phyloP scores from a whole-genome alignment of 805 yeast genomes.

The Saccharomycopsis schoenii region DNA sequence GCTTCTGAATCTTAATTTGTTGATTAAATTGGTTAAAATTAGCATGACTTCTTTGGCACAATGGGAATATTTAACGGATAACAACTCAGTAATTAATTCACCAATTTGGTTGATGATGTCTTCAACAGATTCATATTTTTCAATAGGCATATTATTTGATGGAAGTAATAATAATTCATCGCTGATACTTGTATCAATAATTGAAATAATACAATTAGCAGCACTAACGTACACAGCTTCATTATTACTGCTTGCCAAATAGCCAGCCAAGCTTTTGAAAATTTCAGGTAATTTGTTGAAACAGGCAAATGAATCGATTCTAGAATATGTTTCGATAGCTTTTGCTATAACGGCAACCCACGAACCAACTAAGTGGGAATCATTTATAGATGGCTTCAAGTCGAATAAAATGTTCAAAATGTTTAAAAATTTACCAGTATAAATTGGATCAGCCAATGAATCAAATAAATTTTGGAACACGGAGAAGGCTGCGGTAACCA shows the following conservation, averaged over 20 bases:
- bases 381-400: constrained; percentile 72
- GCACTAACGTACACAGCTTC: constrained; percentile 63
- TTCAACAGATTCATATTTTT: constrained; percentile 45
- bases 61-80: constrained; percentile 65
- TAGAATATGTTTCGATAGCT: constrained; percentile 50
- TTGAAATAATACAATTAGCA: constrained; percentile 77
- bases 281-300: constrained; percentile 46
- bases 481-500: constrained; percentile 72
- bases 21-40: constrained; percentile 51
- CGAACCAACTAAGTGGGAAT: constrained; percentile 78
- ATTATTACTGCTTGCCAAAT: constrained; percentile 50
- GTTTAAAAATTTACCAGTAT: constrained; percentile 51
- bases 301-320: constrained; percentile 41
- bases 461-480: constrained; percentile 76
- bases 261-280: constrained; percentile 49
- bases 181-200: constrained; percentile 57
- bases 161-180: constrained; percentile 50
- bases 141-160: constrained; percentile 21
- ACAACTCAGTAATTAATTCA: constrained; percentile 45
- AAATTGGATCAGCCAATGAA: constrained; percentile 50
- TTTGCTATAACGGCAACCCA: constrained; percentile 95
- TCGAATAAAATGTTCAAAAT: constrained; percentile 66
- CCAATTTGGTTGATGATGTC: constrained; percentile 42
- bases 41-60: constrained; percentile 70
- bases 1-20: constrained; percentile 52